Evolutionary conservation across 75 land plant genomes (phyloP).

Genomic region (Larix kaempferi): DNA sequence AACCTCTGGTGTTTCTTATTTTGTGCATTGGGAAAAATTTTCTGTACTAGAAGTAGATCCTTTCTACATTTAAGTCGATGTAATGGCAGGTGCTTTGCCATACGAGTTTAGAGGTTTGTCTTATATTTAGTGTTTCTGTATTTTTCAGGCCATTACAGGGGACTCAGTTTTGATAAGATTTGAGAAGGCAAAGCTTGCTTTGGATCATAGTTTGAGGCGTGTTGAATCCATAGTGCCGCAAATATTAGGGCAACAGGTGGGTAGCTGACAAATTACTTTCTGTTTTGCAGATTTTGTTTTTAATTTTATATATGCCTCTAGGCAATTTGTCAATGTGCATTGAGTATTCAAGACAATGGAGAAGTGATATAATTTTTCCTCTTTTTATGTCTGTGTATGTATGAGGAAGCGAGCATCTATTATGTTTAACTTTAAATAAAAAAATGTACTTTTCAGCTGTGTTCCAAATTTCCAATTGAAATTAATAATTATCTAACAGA

Average conservation of each 20-base stretch:
- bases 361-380: background rate
- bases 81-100: background rate
- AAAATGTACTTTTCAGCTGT: background rate
- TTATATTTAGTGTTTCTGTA: background rate
- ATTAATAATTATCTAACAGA: background rate
- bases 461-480: background rate
- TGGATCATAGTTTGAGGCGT: slow-evolving; percentile 67
- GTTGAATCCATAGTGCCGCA: slow-evolving; percentile 79
- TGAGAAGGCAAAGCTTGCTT: slow-evolving; percentile 61
- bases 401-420: background rate
- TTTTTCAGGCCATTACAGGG: slow-evolving; percentile 82
- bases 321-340: background rate
- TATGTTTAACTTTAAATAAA: background rate
- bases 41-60: background rate
- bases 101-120: background rate
- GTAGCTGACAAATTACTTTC: background rate
- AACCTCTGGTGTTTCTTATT: background rate
- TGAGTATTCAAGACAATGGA: background rate
- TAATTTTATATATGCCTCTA: background rate
- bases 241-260: slow-evolving; percentile 69
- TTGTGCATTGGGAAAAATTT: background rate
- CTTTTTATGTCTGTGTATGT: background rate
- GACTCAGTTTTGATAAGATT: slow-evolving; percentile 75
- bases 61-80: background rate
- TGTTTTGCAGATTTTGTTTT: background rate